Evolutionary conservation across 805 yeast species (phyloP).

Genomic region (Metschnikowia borealis): DNA sequence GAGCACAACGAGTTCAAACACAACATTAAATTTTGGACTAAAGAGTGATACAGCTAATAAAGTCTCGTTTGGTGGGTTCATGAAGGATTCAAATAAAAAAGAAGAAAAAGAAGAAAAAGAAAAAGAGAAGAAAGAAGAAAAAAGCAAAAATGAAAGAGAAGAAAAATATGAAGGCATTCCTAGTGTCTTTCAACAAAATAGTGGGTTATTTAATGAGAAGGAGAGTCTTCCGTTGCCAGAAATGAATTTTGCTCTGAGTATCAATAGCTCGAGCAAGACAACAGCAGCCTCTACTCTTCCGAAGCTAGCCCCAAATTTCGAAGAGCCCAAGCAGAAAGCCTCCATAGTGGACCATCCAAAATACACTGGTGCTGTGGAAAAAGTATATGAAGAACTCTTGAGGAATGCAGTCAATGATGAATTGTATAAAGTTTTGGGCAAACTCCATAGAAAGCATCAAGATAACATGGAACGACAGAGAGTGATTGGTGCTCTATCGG

Average conservation of each 20-base stretch:
- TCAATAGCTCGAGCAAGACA: not conserved
- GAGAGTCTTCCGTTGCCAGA: not conserved
- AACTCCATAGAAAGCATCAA: constrained; percentile 22
- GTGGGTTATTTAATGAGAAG: not conserved
- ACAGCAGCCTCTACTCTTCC: not conserved
- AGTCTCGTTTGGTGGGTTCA: not conserved
- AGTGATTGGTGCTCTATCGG: constrained; percentile 38
- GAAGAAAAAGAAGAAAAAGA: not conserved
- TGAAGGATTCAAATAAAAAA: not conserved
- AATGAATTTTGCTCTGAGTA: not conserved
- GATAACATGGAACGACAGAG: constrained; percentile 18
- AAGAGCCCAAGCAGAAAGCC: not conserved
- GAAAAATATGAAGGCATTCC: not conserved
- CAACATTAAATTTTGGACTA: not conserved
- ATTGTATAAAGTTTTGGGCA: constrained; percentile 22
- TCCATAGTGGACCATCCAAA: not conserved
- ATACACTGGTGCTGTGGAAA: not conserved
- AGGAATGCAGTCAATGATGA: constrained; percentile 23
- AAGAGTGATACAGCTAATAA: not conserved
- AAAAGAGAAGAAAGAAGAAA: not conserved
- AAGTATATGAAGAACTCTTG: constrained; percentile 16
- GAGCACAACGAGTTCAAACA: not conserved
- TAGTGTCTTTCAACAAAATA: not conserved
- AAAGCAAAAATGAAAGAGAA: not conserved
- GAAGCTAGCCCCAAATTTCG: not conserved